phyloP scores from a whole-genome alignment of 2,329 filamentous ascomycete species.

The Teratosphaeriaceae sp. region DNA sequence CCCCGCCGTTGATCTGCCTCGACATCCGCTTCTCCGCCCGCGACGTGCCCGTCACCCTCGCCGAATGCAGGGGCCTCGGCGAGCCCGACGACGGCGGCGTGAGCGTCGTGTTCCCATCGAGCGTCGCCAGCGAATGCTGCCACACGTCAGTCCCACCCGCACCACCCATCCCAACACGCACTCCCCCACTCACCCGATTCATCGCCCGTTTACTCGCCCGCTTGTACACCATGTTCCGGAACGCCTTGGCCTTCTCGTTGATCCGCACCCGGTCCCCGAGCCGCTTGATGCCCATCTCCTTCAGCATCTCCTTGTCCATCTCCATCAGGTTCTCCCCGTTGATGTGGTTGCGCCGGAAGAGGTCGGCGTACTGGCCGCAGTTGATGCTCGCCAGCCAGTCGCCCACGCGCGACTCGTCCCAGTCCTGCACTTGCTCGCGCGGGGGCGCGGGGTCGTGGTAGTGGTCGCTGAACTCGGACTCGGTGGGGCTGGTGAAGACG shows the following conservation, averaged over 20 bases:
- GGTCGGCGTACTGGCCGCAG: conserved; percentile 84
- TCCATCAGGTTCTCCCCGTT: conserved; percentile 95
- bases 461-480: conserved; percentile 82
- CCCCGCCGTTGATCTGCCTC: conserved; percentile 38
- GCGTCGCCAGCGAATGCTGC: conserved; percentile 75
- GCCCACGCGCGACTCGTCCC: conserved; percentile 87
- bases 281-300: conserved; percentile 98
- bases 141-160: conserved; percentile 18
- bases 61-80: conserved; percentile 54
- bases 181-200: conserved; percentile 60
- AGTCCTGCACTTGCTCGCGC: conserved; percentile 45
- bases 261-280: conserved; percentile 93
- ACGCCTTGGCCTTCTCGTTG: conserved; percentile 43
- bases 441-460: conserved; percentile 50
- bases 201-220: conserved; percentile 57
- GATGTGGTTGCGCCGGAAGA: conserved; percentile 90
- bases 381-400: conserved; percentile 89
- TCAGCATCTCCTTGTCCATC: conserved; percentile 91
- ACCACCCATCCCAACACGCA: not conserved
- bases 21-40: conserved; percentile 43
- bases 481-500: conserved; percentile 72
- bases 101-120: conserved; percentile 56
- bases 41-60: conserved; percentile 39
- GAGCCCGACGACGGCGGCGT: conserved; percentile 59
- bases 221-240: conserved; percentile 43